Evolutionary conservation across 2,329 filamentous ascomycete genomes (phyloP).

Genomic region (Fusarium anguioides): DNA sequence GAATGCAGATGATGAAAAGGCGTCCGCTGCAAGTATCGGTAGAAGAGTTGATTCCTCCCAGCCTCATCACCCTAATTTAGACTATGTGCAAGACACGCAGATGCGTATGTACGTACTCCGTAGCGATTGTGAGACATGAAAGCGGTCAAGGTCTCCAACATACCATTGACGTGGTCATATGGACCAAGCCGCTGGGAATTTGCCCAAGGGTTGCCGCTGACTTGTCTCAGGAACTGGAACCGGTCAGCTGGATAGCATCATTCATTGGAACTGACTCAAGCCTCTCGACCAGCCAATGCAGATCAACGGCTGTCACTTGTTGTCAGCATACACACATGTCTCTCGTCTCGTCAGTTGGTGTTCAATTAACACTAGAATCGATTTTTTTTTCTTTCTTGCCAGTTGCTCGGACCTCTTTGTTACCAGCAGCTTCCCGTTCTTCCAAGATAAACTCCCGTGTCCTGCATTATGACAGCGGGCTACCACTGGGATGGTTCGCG

Average conservation of each 20-base stretch:
- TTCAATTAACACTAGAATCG: slow-evolving; percentile 11
- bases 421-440: not conserved
- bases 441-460: slow-evolving; percentile 16
- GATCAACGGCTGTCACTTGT: slow-evolving; percentile 34
- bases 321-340: not conserved
- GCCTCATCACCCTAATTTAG: slow-evolving; percentile 15
- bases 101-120: slow-evolving; percentile 4
- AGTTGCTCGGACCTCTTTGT: slow-evolving; percentile 12
- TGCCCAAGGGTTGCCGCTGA: slow-evolving; percentile 3
- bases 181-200: slow-evolving; percentile 39
- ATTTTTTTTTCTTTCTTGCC: not conserved
- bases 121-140: slow-evolving; percentile 20
- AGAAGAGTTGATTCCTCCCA: slow-evolving; percentile 14
- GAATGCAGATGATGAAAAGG: slow-evolving; percentile 31
- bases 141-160: slow-evolving; percentile 30
- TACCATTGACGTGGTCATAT: slow-evolving; percentile 32
- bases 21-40: slow-evolving; percentile 16
- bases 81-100: slow-evolving; percentile 21
- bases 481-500: slow-evolving; percentile 43
- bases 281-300: slow-evolving; percentile 7
- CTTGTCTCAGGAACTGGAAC: slow-evolving; percentile 37
- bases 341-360: slow-evolving; percentile 10
- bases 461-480: slow-evolving; percentile 36
- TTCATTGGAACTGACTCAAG: slow-evolving; percentile 28
- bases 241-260: slow-evolving; percentile 30